These are phyloP conservation scores for Yamadazyma akitaensis DNA, from an alignment of 805 yeast genomes.

Conservation along the genomic window DNA sequence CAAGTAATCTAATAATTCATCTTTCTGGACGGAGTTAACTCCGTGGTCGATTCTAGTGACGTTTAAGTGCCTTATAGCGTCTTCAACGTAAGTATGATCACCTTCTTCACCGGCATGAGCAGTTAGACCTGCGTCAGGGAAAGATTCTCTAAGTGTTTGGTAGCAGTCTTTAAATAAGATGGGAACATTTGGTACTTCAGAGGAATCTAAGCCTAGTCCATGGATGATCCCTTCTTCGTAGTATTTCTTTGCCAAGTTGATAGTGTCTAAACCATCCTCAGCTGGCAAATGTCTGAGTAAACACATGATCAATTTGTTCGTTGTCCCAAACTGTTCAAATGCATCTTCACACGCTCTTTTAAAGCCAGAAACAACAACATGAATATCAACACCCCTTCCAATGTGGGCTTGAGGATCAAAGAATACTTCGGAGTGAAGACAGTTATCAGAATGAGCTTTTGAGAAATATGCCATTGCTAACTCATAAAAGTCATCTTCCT, in stretches of 20 bases:
- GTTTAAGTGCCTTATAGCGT: constrained; percentile 55
- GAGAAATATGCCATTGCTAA: constrained; percentile 71
- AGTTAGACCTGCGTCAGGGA: constrained; percentile 59
- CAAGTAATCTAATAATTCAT: constrained; percentile 52
- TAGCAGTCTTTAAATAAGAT: constrained; percentile 64
- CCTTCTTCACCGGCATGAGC: constrained; percentile 94
- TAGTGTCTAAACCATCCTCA: constrained; percentile 53
- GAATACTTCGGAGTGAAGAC: constrained; percentile 71
- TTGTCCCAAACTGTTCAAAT: constrained; percentile 52
- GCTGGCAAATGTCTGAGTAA: constrained; percentile 72
- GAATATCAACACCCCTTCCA: constrained; percentile 59
- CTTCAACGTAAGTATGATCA: constrained; percentile 61
- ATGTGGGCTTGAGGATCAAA: constrained; percentile 86
- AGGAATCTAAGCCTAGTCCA: constrained; percentile 80
- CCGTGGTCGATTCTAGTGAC: constrained; percentile 82
- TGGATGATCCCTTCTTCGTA: constrained; percentile 57
- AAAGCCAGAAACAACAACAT: constrained; percentile 62
- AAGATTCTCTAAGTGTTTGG: constrained; percentile 41
- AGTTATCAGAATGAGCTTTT: constrained; percentile 56
- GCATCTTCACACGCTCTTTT: constrained; percentile 67
- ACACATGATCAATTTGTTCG: constrained; percentile 78
- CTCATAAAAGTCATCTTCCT: constrained; percentile 71
- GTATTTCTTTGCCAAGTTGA: constrained; percentile 50
- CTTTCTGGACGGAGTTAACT: constrained; percentile 57
- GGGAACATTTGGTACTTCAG: constrained; percentile 79